A percentile compares a stretch with the other conserved stretches of the same genome.
These are phyloP conservation scores for Schizochytrium sp. DNA, from an alignment of 108 stramenopile genomes.

Conservation along the genomic window DNA sequence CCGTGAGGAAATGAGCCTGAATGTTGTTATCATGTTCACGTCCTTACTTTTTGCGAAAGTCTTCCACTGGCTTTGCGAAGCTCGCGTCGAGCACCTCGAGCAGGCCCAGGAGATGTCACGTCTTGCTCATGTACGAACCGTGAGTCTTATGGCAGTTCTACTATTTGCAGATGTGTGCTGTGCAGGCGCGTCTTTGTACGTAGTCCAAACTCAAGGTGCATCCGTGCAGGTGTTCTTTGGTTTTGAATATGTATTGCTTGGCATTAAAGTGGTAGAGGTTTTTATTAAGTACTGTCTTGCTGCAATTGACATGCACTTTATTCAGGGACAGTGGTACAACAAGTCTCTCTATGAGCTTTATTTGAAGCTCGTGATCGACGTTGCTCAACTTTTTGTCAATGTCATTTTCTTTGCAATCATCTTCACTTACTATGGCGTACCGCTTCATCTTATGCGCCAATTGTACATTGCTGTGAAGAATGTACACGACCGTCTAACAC, in stretches of 20 bases:
- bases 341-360: conserved; percentile 79
- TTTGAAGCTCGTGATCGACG: conserved; percentile 90
- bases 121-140: conserved; percentile 14
- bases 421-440: conserved; percentile 92
- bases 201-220: conserved; percentile 80
- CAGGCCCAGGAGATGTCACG: conserved; percentile 85
- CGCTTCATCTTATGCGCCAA: conserved; percentile 95
- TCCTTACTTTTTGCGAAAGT: conserved; percentile 86
- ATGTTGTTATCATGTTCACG: conserved; percentile 85
- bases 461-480: conserved; percentile 85
- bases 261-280: conserved; percentile 81
- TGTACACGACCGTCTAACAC: conserved; percentile 80
- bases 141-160: conserved; percentile 70
- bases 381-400: conserved; percentile 92
- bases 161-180: conserved; percentile 50
- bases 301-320: conserved; percentile 80
- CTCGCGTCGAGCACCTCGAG: conserved; percentile 87
- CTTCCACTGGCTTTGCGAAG: conserved; percentile 92
- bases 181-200: conserved; percentile 50
- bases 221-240: conserved; percentile 90
- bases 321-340: conserved; percentile 68
- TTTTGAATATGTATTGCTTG: conserved; percentile 90
- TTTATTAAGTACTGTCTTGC: conserved; percentile 84
- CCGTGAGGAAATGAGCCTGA: conserved; percentile 87
- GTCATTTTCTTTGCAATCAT: conserved; percentile 92